These are phyloP conservation scores for Pleoardoris graminearum DNA, from an alignment of 2,329 filamentous ascomycete species.

Conservation along the genomic window DNA sequence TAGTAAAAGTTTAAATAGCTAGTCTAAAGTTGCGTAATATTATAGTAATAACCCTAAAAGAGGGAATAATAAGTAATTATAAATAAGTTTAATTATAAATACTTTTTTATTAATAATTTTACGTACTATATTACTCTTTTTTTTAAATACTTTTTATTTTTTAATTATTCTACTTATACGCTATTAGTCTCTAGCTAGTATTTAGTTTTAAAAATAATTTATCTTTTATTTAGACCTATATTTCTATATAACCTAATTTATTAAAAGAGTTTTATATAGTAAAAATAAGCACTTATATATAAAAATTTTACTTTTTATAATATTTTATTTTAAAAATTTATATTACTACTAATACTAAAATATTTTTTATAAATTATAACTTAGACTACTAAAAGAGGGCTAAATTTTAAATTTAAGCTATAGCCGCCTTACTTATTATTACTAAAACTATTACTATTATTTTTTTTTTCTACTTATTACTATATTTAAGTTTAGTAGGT, in stretches of 20 bases:
- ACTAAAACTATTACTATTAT: no score
- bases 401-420: slow-evolving; percentile 51
- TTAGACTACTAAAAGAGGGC: slow-evolving; percentile 33
- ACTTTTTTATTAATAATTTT: slow-evolving; percentile 19
- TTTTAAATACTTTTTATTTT: no score
- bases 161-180: no score
- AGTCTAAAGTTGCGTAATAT: no score
- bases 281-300: slow-evolving; percentile 32
- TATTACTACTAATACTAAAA: slow-evolving; percentile 19
- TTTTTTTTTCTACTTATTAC: no score
- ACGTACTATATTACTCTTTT: slow-evolving; percentile 15
- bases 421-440: no score
- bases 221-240: slow-evolving; percentile 52
- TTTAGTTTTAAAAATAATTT: slow-evolving; percentile 49
- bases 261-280: slow-evolving; percentile 47
- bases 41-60: no score
- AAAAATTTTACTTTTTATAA: slow-evolving; percentile 47
- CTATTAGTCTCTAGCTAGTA: no score
- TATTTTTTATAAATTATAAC: slow-evolving; percentile 51
- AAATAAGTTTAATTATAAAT: slow-evolving; percentile 16
- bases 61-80: no score
- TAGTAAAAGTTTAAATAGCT: no score
- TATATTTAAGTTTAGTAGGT: no score
- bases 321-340: slow-evolving; percentile 47
- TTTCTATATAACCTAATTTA: slow-evolving; percentile 52